Evolutionary conservation across 1,139 yeast species (phyloP).

Genomic region (Martiniozyma asiatica): DNA sequence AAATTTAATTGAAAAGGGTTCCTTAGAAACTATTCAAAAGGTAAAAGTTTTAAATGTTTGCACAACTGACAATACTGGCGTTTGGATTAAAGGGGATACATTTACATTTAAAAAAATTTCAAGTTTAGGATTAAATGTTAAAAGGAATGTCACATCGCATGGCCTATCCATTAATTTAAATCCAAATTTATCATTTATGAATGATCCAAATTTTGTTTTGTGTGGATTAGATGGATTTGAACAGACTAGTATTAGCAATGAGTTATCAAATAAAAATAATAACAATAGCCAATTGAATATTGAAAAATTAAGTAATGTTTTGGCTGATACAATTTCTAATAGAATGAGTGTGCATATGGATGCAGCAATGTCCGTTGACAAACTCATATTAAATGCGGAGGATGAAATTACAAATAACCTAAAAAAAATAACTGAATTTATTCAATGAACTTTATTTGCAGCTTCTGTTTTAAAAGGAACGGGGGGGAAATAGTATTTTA

Average conservation of each 20-base stretch:
- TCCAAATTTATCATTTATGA: slow-evolving; percentile 64
- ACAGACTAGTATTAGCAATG: slow-evolving; percentile 35
- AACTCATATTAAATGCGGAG: too few relatives aligned
- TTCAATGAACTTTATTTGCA: too few relatives aligned
- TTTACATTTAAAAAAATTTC: slow-evolving; percentile 57
- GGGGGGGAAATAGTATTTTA: too few relatives aligned
- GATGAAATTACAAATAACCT: too few relatives aligned
- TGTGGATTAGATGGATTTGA: slow-evolving; percentile 67
- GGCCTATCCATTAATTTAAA: slow-evolving; percentile 75
- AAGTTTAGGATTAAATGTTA: slow-evolving; percentile 80
- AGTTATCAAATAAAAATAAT: slow-evolving; percentile 4
- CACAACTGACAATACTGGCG: slow-evolving; percentile 70
- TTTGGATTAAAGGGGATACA: slow-evolving; percentile 41
- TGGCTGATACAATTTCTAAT: slow-evolving; percentile 2
- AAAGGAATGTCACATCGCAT: slow-evolving; percentile 77
- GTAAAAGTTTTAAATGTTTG: slow-evolving; percentile 13
- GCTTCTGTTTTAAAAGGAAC: too few relatives aligned
- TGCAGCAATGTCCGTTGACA: neutral
- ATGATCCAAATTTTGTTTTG: slow-evolving; percentile 50
- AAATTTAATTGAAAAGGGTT: slow-evolving; percentile 51
- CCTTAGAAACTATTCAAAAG: slow-evolving; percentile 38
- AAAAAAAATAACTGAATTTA: too few relatives aligned
- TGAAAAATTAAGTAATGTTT: slow-evolving; percentile 2
- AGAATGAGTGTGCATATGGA: slow-evolving; percentile 9
- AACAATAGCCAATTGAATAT: too few relatives aligned